These are phyloP conservation scores for Psidium friedrichsthalianum DNA, from an alignment of 345 rosid species.

Conservation along the genomic window DNA sequence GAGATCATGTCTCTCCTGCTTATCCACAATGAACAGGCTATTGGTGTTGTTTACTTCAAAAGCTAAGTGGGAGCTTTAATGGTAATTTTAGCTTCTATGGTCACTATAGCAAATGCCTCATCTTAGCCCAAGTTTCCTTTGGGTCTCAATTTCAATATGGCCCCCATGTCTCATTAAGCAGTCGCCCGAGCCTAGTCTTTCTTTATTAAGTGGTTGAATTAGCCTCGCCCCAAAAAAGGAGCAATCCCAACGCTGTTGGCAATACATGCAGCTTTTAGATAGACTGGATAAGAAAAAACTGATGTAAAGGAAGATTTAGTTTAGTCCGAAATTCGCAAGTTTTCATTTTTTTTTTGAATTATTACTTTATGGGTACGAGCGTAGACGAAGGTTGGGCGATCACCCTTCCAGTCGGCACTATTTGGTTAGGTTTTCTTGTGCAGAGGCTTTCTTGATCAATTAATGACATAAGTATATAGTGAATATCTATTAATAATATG, in stretches of 20 bases:
- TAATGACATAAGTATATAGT: too few species aligned
- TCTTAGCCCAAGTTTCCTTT: background rate
- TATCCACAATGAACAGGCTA: background rate
- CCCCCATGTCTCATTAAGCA: background rate
- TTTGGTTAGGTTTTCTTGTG: background rate
- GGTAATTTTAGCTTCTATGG: background rate
- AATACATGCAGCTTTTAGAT: background rate
- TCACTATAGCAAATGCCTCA: background rate
- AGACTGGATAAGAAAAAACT: background rate
- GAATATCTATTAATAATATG: too few species aligned
- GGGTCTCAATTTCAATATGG: background rate
- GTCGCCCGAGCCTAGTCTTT: background rate
- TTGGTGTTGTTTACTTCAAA: background rate
- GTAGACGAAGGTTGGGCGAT: background rate
- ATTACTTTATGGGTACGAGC: background rate
- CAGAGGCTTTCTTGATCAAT: background rate
- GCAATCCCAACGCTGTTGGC: background rate
- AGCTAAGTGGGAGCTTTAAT: background rate
- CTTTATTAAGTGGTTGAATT: background rate
- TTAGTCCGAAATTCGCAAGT: background rate
- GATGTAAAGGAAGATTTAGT: background rate
- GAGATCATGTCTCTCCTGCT: background rate
- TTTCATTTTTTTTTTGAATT: too few species aligned
- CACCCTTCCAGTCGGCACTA: background rate
- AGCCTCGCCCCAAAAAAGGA: background rate